A percentile compares a stretch with the other conserved stretches of the same genome.
Conservation (phyloP, 169 alveolate genomes). For the Cryptosporidium sp. region DNA sequence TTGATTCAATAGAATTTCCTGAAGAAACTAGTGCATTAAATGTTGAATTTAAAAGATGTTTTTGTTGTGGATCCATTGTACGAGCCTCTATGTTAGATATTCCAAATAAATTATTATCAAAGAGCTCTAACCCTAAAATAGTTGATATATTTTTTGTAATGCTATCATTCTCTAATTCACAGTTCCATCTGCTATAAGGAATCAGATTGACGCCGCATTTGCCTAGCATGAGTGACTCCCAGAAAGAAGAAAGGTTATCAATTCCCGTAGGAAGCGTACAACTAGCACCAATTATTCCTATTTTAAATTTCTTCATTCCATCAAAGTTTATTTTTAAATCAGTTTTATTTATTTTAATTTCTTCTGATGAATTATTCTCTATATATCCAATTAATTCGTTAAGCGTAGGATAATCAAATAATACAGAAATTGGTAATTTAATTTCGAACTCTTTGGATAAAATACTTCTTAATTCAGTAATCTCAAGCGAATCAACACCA, state of each 20-base stretch:
- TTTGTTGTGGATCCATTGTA: conserved; percentile 71
- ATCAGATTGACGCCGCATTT: conserved; percentile 60
- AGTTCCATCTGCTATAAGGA: conserved; percentile 66
- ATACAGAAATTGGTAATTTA: conserved; percentile 77
- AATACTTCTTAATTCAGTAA: conserved; percentile 77
- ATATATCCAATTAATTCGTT: conserved; percentile 78
- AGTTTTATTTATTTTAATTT: background rate
- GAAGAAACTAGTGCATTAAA: conserved; percentile 16
- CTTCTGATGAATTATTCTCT: conserved; percentile 31
- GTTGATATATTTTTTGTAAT: conserved; percentile 49
- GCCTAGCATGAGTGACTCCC: conserved; percentile 44
- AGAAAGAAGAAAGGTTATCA: conserved; percentile 30
- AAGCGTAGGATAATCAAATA: conserved; percentile 83
- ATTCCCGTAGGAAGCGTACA: conserved; percentile 61
- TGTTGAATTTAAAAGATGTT: conserved; percentile 40
- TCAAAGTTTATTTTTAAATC: conserved; percentile 15
- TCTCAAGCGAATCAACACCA: conserved; percentile 79
- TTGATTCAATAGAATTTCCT: conserved; percentile 42
- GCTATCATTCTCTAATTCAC: conserved; percentile 32
- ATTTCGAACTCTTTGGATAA: conserved; percentile 76
- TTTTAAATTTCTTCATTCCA: background rate
- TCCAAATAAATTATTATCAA: conserved; percentile 78
- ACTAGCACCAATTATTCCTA: conserved; percentile 52
- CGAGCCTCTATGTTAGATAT: conserved; percentile 69
- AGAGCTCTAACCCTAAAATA: conserved; percentile 45